These are phyloP conservation scores for Cicer yamashitae DNA, from an alignment of 306 rosid species.

Conservation along the genomic window DNA sequence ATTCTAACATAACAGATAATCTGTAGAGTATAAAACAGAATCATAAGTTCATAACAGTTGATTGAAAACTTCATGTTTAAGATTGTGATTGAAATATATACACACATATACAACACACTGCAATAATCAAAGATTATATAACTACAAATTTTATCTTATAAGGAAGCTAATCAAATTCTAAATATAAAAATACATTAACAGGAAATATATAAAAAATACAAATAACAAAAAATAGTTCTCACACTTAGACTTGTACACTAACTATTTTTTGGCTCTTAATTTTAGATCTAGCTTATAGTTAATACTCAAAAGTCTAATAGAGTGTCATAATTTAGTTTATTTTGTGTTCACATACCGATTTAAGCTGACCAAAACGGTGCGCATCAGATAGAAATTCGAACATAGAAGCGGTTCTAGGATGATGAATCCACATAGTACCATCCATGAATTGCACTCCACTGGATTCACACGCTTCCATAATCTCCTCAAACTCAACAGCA, in stretches of 20 bases:
- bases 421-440: slow-evolving; percentile 95
- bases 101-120: neutral
- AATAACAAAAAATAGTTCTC: neutral
- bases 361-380: slow-evolving; percentile 45
- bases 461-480: slow-evolving; percentile 66
- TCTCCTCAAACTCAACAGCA: slow-evolving; percentile 64
- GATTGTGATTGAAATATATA: neutral
- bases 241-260: neutral
- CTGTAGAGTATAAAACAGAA: neutral
- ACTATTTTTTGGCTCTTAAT: neutral
- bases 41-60: neutral
- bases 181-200: neutral
- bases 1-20: neutral
- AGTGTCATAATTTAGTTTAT: neutral
- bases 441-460: slow-evolving; percentile 96
- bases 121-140: neutral
- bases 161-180: slow-evolving; percentile 1
- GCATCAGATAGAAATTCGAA: slow-evolving; percentile 40
- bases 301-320: neutral
- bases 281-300: neutral
- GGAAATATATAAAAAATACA: slow-evolving; percentile 5
- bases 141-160: neutral
- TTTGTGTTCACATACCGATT: slow-evolving; percentile 41
- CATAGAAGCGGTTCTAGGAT: slow-evolving; percentile 63
- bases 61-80: neutral